Percentiles rank a stretch among this genome's conserved stretches.
These are phyloP conservation scores for Podospora appendiculata DNA, from an alignment of 495 filamentous ascomycete species.

Conservation along the genomic window DNA sequence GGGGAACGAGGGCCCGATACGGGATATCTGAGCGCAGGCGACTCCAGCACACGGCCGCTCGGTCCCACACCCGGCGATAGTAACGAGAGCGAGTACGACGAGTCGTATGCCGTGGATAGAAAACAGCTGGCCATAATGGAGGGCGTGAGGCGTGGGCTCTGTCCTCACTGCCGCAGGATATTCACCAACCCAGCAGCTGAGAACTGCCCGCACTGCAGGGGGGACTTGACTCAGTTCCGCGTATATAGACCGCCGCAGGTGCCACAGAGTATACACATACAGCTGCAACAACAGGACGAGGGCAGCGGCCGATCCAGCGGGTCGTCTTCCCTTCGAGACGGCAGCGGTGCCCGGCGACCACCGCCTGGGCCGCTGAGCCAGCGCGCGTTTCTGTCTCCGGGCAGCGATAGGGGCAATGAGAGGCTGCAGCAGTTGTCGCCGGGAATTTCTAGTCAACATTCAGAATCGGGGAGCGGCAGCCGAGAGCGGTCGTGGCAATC, in stretches of 20 bases:
- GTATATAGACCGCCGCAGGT: not conserved
- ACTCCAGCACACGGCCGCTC: too few relatives aligned
- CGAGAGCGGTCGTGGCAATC: not conserved
- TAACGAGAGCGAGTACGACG: not conserved
- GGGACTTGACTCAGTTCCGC: not conserved
- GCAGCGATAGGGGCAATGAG: too few relatives aligned
- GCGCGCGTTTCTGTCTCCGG: not conserved
- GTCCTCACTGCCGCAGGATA: constrained; percentile 5
- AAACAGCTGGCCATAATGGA: constrained; percentile 8
- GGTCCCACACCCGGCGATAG: too few relatives aligned
- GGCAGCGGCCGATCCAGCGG: too few relatives aligned
- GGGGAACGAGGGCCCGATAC: too few relatives aligned
- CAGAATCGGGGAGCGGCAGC: not conserved
- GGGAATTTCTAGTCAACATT: too few relatives aligned
- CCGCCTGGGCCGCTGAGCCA: not conserved
- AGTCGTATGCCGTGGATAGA: not conserved
- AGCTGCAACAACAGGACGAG: too few relatives aligned
- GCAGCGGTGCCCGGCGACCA: not conserved
- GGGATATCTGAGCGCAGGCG: too few relatives aligned
- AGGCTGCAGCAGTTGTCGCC: too few relatives aligned
- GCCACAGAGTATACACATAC: too few relatives aligned
- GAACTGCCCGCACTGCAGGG: not conserved
- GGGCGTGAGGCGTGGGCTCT: constrained; percentile 3
- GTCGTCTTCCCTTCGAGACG: too few relatives aligned
- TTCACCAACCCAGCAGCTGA: not conserved